Evolutionary conservation across 129 eudicot species (phyloP), one percentile per base, ranked within the genome.

Genomic region (Chrysanthemum lavandulifolium): DNA sequence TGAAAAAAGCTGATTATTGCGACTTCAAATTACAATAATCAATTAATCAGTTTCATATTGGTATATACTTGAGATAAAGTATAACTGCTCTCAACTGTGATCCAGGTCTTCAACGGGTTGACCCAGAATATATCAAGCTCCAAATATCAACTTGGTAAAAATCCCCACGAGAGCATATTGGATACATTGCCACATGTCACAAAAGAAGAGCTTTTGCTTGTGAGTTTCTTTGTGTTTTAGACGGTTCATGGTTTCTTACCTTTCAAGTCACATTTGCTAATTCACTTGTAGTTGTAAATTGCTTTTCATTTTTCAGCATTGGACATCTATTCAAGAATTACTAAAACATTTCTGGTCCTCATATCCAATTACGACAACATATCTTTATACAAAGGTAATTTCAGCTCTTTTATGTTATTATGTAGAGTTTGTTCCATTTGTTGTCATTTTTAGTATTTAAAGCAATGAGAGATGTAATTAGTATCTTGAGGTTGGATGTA

Each of bases 311-410:
- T 83, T 79, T 21, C 85, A 94, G 97, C 97, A 94, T 72, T 94
- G 96, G 97, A 90, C 94, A 12, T 86, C 94, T 11, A 88, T 90
- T 61, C 96, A 94, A 84, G 99, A 94, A 74, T 68, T 94, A 65
- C 66, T 94, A 59, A 94, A 94, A 73, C 99, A 90, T 82, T 94
- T 90, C 75, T 94, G 99, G 99, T 94, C 99, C 19, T 90, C 99
- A 5, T 94, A 94, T 79, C 99, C 99, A 7, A 83, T 94, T 48
- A 90, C 96, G 57, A 82, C 93, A 36, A 78, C 92, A n/a, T 88
- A 84, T 61, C 89, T 94, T 23, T 77, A 80, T 71, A 59, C 59
- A 3, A 94, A 94, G 97, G 99, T 94, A 83, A 68, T 25, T 73
- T 77, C 67, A 65, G 6, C 18, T 25, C 60, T 56, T 56, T 69